Conservation (phyloP, 495 filamentous ascomycete species). For the Trichoderma orchidacearum region DNA sequence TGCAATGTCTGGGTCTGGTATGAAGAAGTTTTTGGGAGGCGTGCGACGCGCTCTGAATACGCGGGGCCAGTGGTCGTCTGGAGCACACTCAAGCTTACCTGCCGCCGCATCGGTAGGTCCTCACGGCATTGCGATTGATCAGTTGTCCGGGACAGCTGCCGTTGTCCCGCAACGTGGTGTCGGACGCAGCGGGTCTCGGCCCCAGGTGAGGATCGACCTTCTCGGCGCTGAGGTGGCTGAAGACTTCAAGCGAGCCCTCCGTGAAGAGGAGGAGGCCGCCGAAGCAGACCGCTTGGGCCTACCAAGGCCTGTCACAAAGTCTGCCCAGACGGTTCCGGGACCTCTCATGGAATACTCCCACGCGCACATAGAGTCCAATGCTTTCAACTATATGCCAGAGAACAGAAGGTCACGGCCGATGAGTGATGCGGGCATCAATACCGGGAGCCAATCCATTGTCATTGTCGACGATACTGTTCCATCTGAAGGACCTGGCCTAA, state of each 20-base stretch:
- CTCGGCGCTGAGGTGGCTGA: constrained; percentile 65
- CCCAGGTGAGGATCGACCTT: constrained; percentile 52
- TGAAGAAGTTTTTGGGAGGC: constrained; percentile 77
- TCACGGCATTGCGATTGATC: not conserved
- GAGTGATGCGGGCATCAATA: constrained; percentile 46
- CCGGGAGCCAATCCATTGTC: constrained; percentile 73
- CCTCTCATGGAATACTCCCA: constrained; percentile 23
- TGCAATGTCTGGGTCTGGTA: constrained; percentile 46
- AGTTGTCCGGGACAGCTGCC: constrained; percentile 38
- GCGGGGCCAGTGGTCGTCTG: constrained; percentile 33
- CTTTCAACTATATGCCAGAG: constrained; percentile 8
- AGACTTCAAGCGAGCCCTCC: constrained; percentile 55
- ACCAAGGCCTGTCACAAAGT: constrained; percentile 8
- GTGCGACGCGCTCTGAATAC: constrained; percentile 79
- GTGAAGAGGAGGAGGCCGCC: constrained; percentile 33
- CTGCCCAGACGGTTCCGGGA: constrained; percentile 4
- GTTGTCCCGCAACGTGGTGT: constrained; percentile 38
- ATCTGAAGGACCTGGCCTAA: constrained; percentile 27
- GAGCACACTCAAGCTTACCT: not conserved
- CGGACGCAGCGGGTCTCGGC: constrained; percentile 23
- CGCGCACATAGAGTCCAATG: constrained; percentile 20
- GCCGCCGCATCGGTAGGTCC: not conserved
- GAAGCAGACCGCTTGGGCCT: constrained; percentile 17
- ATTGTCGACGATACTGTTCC: constrained; percentile 63
- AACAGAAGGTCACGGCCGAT: constrained; percentile 13